These are phyloP conservation scores for Alternaria brassicae DNA, from an alignment of 2,329 filamentous ascomycete species.

Conservation along the genomic window DNA sequence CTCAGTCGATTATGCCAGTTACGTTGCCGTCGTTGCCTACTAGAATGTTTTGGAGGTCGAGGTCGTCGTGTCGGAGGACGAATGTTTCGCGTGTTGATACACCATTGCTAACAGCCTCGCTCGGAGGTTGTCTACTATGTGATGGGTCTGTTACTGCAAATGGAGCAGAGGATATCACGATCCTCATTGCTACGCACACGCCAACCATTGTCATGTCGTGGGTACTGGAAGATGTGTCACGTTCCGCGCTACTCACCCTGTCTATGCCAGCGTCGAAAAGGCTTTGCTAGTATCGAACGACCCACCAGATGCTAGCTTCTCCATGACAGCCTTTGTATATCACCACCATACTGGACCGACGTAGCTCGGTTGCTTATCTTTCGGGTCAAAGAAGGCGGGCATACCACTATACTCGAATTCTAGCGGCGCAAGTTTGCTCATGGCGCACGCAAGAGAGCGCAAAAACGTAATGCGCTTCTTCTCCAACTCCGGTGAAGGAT, in stretches of 20 bases:
- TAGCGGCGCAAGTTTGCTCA: conserved; percentile 15
- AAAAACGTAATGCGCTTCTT: conserved; percentile 22
- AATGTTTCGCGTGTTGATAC: conserved; percentile 20
- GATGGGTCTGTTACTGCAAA: not conserved
- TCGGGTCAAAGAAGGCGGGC: conserved; percentile 4
- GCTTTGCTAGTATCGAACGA: conserved; percentile 8
- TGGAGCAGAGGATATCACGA: not conserved
- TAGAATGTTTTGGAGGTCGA: conserved; percentile 37
- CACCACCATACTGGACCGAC: not conserved
- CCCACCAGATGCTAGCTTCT: not conserved
- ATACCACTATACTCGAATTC: conserved; percentile 22
- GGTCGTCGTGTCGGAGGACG: conserved; percentile 29
- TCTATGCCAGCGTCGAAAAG: conserved; percentile 5
- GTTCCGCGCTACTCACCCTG: conserved; percentile 2
- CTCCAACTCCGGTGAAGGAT: not conserved
- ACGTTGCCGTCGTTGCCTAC: conserved; percentile 25
- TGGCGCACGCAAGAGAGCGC: conserved; percentile 16
- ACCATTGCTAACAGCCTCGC: not conserved
- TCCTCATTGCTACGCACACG: not conserved
- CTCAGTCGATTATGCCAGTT: conserved; percentile 35
- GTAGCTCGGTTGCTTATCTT: not conserved
- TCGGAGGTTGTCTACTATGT: not conserved
- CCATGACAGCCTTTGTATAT: conserved; percentile 1
- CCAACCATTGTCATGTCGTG: not conserved
- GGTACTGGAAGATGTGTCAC: not conserved